Conservation (phyloP, 2,329 filamentous ascomycete genomes). For the Orbilia javanica region DNA sequence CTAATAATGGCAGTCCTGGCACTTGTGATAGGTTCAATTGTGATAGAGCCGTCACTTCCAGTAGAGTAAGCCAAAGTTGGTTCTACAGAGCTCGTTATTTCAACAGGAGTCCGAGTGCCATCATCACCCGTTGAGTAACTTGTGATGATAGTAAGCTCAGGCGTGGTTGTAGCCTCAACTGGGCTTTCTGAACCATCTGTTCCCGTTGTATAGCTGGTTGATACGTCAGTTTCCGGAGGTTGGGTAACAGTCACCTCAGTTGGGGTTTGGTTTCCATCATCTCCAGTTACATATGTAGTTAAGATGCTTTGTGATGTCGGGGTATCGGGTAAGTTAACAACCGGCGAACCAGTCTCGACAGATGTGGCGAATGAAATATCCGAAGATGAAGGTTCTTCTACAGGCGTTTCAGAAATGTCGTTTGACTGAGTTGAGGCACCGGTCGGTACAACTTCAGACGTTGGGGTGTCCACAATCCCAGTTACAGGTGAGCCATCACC, state of each 20-base stretch:
- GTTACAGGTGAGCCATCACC: background rate
- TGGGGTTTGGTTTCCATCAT: background rate
- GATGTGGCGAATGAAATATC: background rate
- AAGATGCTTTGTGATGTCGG: background rate
- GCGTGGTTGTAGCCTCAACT: background rate
- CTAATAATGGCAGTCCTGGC: background rate
- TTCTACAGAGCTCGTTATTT: background rate
- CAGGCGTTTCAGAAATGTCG: background rate
- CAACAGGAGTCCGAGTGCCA: background rate
- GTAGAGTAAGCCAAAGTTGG: slow-evolving; percentile 8
- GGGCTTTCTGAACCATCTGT: background rate
- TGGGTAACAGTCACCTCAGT: background rate
- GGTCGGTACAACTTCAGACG: background rate
- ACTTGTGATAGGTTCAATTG: background rate
- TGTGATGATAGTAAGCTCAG: background rate
- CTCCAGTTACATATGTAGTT: background rate
- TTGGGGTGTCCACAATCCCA: background rate
- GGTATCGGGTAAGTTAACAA: background rate
- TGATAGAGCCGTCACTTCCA: slow-evolving; percentile 18
- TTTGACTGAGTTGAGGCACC: background rate
- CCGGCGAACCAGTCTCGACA: background rate
- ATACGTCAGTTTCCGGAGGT: background rate
- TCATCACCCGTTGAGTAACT: background rate
- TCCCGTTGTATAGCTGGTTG: background rate
- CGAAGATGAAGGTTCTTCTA: background rate